These are phyloP conservation scores for Claviceps africana DNA, from an alignment of 2,329 filamentous ascomycete species.

Conservation along the genomic window DNA sequence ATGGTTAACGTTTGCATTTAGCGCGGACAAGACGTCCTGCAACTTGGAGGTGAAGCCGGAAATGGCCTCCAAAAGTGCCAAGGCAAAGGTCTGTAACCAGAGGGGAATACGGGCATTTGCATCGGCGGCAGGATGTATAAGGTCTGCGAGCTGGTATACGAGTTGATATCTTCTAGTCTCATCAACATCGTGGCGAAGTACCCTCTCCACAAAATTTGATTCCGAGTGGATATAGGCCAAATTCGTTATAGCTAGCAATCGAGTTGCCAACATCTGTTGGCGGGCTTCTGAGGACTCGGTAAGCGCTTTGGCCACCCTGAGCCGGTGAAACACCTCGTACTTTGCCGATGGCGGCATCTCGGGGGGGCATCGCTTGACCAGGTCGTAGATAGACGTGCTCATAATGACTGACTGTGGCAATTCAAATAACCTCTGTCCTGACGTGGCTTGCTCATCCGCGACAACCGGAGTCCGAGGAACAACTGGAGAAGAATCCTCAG, in stretches of 20 bases:
- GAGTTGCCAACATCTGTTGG: slow-evolving; percentile 64
- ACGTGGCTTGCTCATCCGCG: slow-evolving; percentile 19
- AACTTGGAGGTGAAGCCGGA: slow-evolving; percentile 64
- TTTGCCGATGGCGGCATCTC: slow-evolving; percentile 59
- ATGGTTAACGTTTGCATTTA: slow-evolving; percentile 93
- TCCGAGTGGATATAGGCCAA: slow-evolving; percentile 82
- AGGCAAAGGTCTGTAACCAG: slow-evolving; percentile 67
- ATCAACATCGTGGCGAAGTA: slow-evolving; percentile 76
- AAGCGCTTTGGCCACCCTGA: slow-evolving; percentile 74
- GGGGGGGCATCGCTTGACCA: slow-evolving; percentile 40
- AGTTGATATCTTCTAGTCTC: slow-evolving; percentile 81
- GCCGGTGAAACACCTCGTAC: slow-evolving; percentile 74
- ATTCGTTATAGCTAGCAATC: slow-evolving; percentile 78
- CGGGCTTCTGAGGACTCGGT: slow-evolving; percentile 49
- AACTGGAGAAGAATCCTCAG: slow-evolving; percentile 36
- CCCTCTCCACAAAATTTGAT: slow-evolving; percentile 66
- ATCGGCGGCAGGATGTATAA: slow-evolving; percentile 71
- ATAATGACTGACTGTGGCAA: slow-evolving; percentile 43
- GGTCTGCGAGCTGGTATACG: slow-evolving; percentile 79
- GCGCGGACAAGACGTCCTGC: slow-evolving; percentile 71
- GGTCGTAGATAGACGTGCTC: slow-evolving; percentile 39
- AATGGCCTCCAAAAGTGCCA: slow-evolving; percentile 74
- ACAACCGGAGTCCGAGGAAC: slow-evolving; percentile 27
- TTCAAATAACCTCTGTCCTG: slow-evolving; percentile 48
- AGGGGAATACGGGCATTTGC: slow-evolving; percentile 54